Percentiles rank a stretch among this genome's conserved stretches.
These are phyloP conservation scores for Cucumis variabilis DNA, from an alignment of 331 rosid genomes.

Conservation along the genomic window DNA sequence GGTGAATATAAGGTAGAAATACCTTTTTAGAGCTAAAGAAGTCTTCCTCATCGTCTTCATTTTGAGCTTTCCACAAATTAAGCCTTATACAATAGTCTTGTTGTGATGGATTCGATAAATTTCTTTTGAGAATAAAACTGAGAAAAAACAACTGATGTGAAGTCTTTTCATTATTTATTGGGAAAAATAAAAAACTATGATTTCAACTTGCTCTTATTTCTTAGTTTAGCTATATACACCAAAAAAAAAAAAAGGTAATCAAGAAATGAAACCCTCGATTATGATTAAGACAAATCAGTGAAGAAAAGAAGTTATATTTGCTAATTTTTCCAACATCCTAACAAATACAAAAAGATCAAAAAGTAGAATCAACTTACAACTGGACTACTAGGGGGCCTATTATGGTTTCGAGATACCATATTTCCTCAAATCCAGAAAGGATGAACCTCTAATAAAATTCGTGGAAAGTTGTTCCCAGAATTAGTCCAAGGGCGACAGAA, in stretches of 20 bases:
- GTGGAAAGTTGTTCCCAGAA: conserved; percentile 4
- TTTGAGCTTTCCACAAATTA: too few species aligned
- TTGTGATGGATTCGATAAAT: too few species aligned
- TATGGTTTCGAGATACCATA: conserved; percentile 88
- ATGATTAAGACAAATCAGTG: neutral
- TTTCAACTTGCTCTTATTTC: conserved; percentile 4
- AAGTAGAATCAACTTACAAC: conserved; percentile 43
- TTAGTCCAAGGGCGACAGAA: neutral
- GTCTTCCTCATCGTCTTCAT: too few species aligned
- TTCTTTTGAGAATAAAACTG: too few species aligned
- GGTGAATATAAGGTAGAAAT: too few species aligned
- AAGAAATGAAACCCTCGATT: conserved; percentile 7
- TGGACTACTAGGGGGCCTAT: conserved; percentile 77
- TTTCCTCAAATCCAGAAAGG: conserved; percentile 17
- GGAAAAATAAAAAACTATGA: too few species aligned
- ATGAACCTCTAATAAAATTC: neutral
- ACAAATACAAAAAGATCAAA: neutral
- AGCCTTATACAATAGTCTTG: too few species aligned
- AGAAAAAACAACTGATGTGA: too few species aligned
- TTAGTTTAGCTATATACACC: neutral
- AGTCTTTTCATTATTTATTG: too few species aligned
- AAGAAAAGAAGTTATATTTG: neutral
- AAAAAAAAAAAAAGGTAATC: neutral
- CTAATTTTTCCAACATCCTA: neutral
- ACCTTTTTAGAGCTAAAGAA: too few species aligned